A percentile compares a stretch with the other conserved stretches of the same genome.
Evolutionary conservation across 441 rosid species (phyloP).

Genomic region (Populus hybrid): DNA sequence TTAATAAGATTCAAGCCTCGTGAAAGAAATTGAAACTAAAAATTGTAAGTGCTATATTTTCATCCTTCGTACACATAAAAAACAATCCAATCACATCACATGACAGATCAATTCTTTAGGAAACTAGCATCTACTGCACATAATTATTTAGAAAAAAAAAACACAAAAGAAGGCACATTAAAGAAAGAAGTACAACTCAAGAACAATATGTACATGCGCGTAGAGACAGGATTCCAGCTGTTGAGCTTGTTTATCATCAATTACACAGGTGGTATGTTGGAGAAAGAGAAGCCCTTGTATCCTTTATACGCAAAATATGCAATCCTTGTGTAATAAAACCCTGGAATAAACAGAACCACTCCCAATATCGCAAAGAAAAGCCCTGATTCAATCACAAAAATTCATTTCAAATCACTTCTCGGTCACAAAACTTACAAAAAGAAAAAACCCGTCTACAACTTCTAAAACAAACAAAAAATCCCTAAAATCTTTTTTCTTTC

Average conservation of each 20-base stretch:
- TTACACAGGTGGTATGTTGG: constrained; percentile 85
- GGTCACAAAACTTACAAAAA: neutral
- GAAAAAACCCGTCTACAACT: too few species aligned
- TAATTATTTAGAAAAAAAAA: neutral
- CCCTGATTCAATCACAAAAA: constrained; percentile 40
- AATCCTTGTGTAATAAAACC: constrained; percentile 90
- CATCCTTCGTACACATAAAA: neutral
- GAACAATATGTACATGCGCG: constrained; percentile 12
- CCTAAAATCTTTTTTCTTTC: neutral
- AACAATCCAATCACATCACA: neutral
- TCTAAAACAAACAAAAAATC: too few species aligned
- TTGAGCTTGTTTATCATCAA: neutral
- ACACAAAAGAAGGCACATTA: neutral
- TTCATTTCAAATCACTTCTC: neutral
- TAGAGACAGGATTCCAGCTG: neutral
- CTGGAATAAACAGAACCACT: constrained; percentile 76
- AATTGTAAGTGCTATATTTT: neutral
- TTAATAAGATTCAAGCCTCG: neutral
- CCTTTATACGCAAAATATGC: constrained; percentile 95
- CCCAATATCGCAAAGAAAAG: constrained; percentile 85
- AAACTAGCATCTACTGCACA: neutral
- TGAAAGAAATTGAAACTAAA: neutral
- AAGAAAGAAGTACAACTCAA: neutral
- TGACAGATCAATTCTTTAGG: neutral
- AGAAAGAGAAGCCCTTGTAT: constrained; percentile 92